Evolutionary conservation across 768 basidiomycete species (phyloP), one percentile per base, ranked within the genome.

Genomic region (Lactarius hengduanensis): DNA sequence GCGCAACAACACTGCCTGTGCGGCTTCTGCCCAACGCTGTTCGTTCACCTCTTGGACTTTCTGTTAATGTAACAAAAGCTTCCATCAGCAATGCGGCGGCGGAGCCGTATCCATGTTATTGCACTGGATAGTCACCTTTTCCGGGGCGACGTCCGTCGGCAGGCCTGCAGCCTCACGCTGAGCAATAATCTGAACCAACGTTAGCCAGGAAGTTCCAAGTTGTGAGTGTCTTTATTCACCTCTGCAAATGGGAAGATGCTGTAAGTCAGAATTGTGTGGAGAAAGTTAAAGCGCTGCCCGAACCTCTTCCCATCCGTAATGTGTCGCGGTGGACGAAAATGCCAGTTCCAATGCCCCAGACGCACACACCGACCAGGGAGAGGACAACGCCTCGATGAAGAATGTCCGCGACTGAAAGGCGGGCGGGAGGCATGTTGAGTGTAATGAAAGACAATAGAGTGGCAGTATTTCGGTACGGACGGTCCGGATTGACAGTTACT

Each of bases 1-100:
- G 3, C 36, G 36, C 9, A 34, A 62, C 34, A 67, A 40, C 15
- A 67, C 58, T 43, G 66, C 66, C 38, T 67, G 66, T 10, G 66
- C 66, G 8, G 66, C 66, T 36, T 67, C 57, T 45, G 66, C 62
- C 66, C 62, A 67, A 16, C 62, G 66, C 53, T 67, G 66, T 45
- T 67, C 66, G 11, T 67, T 60, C n/a, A 26, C 62, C 45, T 67
- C 66, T 47, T 67, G 58, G 16, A 63, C 66, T 60, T 67, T 67
- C 66, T 67, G 54, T 56, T 56, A 18, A 36, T 15, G 4, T 4
- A 59, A 18, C 9, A 47, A 38, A 13, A 18, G 43, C 1, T 22
- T 36, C n/a, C 13, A 28, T 67, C 28, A 63, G 62, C 15, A 45
- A 18, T 13, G 22, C 36, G 3, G 36, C 30, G 18, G 11, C 45